phyloP scores from a whole-genome alignment of 2,329 filamentous ascomycete species.

The Colletotrichum godetiae region DNA sequence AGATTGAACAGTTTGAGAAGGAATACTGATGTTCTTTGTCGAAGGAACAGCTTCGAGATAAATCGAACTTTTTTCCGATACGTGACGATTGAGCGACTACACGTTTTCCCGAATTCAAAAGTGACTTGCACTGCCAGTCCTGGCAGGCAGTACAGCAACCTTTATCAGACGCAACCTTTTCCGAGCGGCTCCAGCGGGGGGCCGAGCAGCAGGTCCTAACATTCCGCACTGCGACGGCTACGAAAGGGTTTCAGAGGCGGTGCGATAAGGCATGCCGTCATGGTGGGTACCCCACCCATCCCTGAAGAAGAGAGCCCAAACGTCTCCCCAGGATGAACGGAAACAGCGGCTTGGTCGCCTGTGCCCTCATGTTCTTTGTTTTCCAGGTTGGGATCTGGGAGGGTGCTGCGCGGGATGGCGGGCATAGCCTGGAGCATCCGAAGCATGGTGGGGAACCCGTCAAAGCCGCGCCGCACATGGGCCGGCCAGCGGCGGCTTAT shows the following conservation, averaged over 20 bases:
- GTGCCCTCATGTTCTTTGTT: background rate
- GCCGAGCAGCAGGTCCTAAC: background rate
- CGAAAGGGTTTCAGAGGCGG: slow-evolving; percentile 27
- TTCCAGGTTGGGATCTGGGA: background rate
- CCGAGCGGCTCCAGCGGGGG: background rate
- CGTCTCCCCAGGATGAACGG: slow-evolving; percentile 15
- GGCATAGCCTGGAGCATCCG: slow-evolving; percentile 32
- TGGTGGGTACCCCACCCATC: slow-evolving; percentile 11
- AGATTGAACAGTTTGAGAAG: background rate
- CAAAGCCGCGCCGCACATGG: slow-evolving; percentile 29
- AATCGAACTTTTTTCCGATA: background rate
- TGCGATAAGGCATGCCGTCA: slow-evolving; percentile 13
- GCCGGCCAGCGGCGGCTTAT: slow-evolving; percentile 55
- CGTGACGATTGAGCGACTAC: background rate
- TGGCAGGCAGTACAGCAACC: background rate
- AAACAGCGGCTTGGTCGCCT: slow-evolving; percentile 19
- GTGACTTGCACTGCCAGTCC: background rate
- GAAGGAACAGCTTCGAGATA: background rate
- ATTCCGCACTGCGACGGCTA: slow-evolving; percentile 36
- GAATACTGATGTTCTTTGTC: background rate
- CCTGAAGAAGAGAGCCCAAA: background rate
- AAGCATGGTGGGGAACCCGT: slow-evolving; percentile 26
- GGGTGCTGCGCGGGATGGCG: slow-evolving; percentile 10
- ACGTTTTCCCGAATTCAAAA: background rate
- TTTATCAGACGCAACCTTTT: slow-evolving; percentile 12